Percentiles rank a stretch among this genome's conserved stretches.
phyloP scores from a whole-genome alignment of 2,329 filamentous ascomycete species.

The Monosporascus ibericus region DNA sequence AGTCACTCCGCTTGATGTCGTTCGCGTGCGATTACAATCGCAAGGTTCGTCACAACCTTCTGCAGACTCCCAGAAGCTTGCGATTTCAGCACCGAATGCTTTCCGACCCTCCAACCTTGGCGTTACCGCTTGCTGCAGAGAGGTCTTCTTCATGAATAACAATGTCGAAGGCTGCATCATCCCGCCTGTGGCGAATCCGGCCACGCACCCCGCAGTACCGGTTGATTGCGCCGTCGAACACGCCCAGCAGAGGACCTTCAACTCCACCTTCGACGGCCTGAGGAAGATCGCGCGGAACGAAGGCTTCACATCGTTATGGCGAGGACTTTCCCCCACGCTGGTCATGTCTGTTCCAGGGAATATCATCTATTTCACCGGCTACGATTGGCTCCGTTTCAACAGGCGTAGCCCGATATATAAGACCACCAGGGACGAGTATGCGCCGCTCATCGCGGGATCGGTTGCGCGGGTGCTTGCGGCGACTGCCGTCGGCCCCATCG shows the following conservation, averaged over 20 bases:
- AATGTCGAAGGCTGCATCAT: constrained; percentile 76
- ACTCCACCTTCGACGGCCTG: constrained; percentile 84
- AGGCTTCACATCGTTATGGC: constrained; percentile 80
- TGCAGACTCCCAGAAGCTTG: constrained; percentile 49
- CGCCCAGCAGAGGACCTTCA: constrained; percentile 75
- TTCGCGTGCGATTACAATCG: constrained; percentile 89
- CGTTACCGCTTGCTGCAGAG: constrained; percentile 89
- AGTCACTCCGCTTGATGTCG: constrained; percentile 96
- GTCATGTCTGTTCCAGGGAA: constrained; percentile 93
- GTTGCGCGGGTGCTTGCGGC: constrained; percentile 75
- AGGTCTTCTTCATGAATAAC: constrained; percentile 94
- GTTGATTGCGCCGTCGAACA: constrained; percentile 83
- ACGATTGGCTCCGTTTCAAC: constrained; percentile 85
- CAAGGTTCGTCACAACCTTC: constrained; percentile 51
- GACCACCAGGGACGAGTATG: constrained; percentile 60
- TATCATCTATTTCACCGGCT: constrained; percentile 97
- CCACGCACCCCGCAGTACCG: constrained; percentile 36
- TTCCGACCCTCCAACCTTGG: constrained; percentile 76
- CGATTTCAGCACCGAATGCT: constrained; percentile 54
- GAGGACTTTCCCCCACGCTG: constrained; percentile 87
- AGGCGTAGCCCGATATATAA: constrained; percentile 63
- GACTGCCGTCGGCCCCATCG: constrained; percentile 78
- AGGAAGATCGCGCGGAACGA: constrained; percentile 94
- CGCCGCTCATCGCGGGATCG: constrained; percentile 75
- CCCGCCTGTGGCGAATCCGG: constrained; percentile 49